Conservation (phyloP, 192 early-diverging fungal genomes). For the Coemansia sp. region DNA sequence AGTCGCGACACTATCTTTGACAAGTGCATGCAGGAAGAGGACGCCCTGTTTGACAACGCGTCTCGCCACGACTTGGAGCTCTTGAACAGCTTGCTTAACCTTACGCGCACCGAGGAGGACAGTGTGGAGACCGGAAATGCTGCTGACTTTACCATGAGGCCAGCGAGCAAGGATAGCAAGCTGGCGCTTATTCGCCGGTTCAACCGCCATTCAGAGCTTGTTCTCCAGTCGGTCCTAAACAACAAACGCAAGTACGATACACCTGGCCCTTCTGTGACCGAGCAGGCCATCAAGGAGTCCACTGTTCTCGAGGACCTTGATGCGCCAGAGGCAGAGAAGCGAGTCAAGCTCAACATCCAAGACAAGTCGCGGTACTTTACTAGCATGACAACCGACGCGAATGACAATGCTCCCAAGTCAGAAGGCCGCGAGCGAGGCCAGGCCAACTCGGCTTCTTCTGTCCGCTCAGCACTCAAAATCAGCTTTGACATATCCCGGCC, state of each 20-base stretch:
- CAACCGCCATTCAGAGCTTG: slow-evolving; percentile 84
- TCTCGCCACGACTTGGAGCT: slow-evolving; percentile 57
- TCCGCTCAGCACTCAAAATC: slow-evolving; percentile 13
- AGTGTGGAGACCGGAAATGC: slow-evolving; percentile 73
- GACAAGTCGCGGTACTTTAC: slow-evolving; percentile 77
- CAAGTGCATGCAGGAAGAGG: slow-evolving; percentile 73
- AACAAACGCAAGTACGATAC: slow-evolving; percentile 26
- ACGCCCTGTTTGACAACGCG: slow-evolving; percentile 54
- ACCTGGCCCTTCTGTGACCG: background rate
- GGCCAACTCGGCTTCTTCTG: background rate
- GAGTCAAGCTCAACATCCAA: slow-evolving; percentile 66
- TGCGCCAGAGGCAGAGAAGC: slow-evolving; percentile 46
- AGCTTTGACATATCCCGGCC: slow-evolving; percentile 36
- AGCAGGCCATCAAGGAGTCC: slow-evolving; percentile 57
- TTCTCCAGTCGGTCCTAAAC: slow-evolving; percentile 58
- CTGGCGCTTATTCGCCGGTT: slow-evolving; percentile 78
- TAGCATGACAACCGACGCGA: slow-evolving; percentile 53
- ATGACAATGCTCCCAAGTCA: background rate
- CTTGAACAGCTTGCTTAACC: slow-evolving; percentile 70
- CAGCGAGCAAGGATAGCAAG: slow-evolving; percentile 63
- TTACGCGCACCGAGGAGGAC: slow-evolving; percentile 79
- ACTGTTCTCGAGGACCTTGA: slow-evolving; percentile 72
- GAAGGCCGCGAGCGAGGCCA: background rate
- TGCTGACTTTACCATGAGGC: slow-evolving; percentile 80
- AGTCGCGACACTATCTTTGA: slow-evolving; percentile 73